Conservation (phyloP, 352 stramenopile genomes). For the Achlya hypogyna region DNA sequence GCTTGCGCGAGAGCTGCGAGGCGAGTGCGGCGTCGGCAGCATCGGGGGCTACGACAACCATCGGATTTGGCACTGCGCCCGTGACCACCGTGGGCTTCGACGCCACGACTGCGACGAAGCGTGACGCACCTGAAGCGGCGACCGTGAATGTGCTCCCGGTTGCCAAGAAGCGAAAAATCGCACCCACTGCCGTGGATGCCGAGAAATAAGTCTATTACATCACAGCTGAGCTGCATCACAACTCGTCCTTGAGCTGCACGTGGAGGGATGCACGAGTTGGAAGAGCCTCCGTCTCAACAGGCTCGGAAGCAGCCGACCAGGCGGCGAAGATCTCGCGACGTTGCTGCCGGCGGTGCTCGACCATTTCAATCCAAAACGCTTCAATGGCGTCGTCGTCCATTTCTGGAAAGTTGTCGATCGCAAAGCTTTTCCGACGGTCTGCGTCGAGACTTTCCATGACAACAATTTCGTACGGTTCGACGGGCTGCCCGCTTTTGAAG, state of each 20-base stretch:
- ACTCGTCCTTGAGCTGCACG: constrained; percentile 1
- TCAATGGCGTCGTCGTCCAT: constrained; percentile 78
- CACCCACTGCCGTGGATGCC: constrained; percentile 13
- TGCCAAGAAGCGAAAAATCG: constrained; percentile 58
- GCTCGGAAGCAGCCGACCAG: too few species aligned
- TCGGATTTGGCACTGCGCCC: constrained; percentile 44
- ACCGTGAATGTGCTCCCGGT: constrained; percentile 63
- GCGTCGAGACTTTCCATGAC: constrained; percentile 55
- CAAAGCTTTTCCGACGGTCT: constrained; percentile 47
- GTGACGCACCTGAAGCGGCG: background rate
- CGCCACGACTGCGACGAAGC: background rate
- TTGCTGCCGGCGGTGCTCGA: constrained; percentile 34
- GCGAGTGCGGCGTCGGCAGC: constrained; percentile 26
- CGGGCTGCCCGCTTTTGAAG: constrained; percentile 43
- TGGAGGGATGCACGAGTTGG: too few species aligned
- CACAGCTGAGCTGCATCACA: background rate
- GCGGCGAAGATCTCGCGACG: constrained; percentile 38
- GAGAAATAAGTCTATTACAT: background rate
- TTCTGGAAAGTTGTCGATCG: constrained; percentile 77
- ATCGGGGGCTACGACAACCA: constrained; percentile 37
- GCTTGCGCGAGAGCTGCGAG: constrained; percentile 41
- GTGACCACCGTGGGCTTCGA: background rate
- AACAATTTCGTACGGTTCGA: constrained; percentile 64
- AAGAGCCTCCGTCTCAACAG: constrained; percentile 16
- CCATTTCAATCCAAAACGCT: constrained; percentile 63